Evolutionary conservation across 495 filamentous ascomycete genomes (phyloP), one percentile per base, ranked within the genome.

Genomic region (Neurospora discreta): DNA sequence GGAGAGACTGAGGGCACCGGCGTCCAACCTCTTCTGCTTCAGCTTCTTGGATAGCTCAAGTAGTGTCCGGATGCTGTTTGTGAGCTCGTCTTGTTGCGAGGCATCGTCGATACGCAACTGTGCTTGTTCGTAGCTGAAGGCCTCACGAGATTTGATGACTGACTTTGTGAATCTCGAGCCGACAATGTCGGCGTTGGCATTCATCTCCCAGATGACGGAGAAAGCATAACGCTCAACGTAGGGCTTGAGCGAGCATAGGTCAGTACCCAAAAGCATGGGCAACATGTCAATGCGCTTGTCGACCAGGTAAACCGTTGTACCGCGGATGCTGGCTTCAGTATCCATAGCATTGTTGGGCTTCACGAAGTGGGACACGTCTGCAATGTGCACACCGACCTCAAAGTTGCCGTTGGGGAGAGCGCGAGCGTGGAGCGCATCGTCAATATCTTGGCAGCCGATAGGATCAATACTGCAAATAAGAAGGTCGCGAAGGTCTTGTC

Each of bases 281-380:
- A 99, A 85, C 96, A 99, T 99, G 82, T 99, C 95, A 75, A 99
- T 98, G 74, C 95, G 94, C 83, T 98, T 99, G 81, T 99, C 95
- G 2, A 99, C 96, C 33, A 99, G 85, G 76, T 99, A 99, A 39
- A 99, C 95, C 0, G 96, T 98, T 4, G 95, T 98, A 73, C 95
- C 95, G 78, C 95, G 90, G 72, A 94, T 87, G 77, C 92, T 94
- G 3, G 95, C 95, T 82, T 99, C 95, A 30, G 87, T 86, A 78
- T 99, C 96, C 96, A 99, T 99, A 46, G 95, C 89, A 78, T 95
- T 98, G 79, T 93, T 93, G 38, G 96, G 94, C 81, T 94, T 96
- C 78, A 99, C 96, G 75, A 98, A 98, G 79, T 99, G 93, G 18
- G 96, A 97, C 23, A 99, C 95, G 77, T 99, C 95, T 58, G 95